phyloP scores from a whole-genome alignment of 768 basidiomycete species.

The Kwoniella dendrophila region DNA sequence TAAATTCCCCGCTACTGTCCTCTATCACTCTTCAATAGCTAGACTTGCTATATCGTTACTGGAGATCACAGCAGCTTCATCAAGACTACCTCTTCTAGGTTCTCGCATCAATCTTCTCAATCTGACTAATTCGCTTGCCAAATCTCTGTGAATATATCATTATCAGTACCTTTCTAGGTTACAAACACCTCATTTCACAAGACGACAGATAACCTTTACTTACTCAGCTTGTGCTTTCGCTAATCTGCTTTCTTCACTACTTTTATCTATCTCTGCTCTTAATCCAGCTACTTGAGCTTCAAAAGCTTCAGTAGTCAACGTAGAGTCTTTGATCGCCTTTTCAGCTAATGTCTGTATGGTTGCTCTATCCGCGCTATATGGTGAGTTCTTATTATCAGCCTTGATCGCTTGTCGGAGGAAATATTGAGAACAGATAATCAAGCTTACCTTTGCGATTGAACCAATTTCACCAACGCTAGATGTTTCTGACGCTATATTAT shows the following conservation, averaged over 20 bases:
- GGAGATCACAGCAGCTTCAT: conserved; percentile 18
- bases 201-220: conserved; percentile 1
- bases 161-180: not conserved
- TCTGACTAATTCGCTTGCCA: conserved; percentile 35
- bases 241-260: conserved; percentile 20
- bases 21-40: too few species aligned
- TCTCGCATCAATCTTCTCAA: conserved; percentile 41
- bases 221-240: conserved; percentile 42
- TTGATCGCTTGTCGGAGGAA: not conserved
- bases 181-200: not conserved
- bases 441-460: conserved; percentile 49
- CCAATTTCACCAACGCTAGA: conserved; percentile 36
- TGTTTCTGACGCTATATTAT: conserved; percentile 39
- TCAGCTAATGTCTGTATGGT: conserved; percentile 24
- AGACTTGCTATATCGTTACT: conserved; percentile 9
- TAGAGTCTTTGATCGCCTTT: conserved; percentile 21
- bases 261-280: conserved; percentile 29
- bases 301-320: conserved; percentile 25
- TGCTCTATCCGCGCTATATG: conserved; percentile 27
- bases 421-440: not conserved
- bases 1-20: too few species aligned
- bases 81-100: conserved; percentile 16
- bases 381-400: not conserved
- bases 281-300: conserved; percentile 36
- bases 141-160: conserved; percentile 21